Conservation (phyloP, 1,284 basidiomycete genomes). For the Heterobasidion occidentale region DNA sequence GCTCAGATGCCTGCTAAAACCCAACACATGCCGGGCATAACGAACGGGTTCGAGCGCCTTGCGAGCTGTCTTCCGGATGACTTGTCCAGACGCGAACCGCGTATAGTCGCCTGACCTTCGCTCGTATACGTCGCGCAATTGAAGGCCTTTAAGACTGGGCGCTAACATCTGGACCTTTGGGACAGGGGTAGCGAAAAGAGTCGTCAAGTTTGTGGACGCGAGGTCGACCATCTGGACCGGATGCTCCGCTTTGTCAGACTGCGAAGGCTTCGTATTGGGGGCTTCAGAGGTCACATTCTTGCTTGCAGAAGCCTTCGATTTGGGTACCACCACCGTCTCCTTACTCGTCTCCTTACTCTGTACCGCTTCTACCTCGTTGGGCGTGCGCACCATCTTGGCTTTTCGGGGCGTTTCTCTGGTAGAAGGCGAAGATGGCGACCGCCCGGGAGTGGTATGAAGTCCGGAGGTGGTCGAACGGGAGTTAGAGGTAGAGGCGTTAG, state of each 20-base stretch:
- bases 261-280: no score
- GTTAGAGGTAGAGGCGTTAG: background rate
- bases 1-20: constrained; percentile 33
- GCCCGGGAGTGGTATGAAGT: background rate
- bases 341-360: no score
- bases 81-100: constrained; percentile 25
- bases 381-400: no score
- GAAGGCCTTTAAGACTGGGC: background rate
- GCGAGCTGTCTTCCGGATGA: constrained; percentile 2
- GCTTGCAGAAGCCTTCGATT: no score
- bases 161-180: background rate
- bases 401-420: no score
- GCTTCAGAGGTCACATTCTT: no score
- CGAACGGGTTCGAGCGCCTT: constrained; percentile 28
- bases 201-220: background rate
- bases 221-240: no score
- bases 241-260: no score
- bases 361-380: no score
- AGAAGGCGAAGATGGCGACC: no score
- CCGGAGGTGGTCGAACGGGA: background rate
- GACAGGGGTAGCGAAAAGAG: background rate
- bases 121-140: constrained; percentile 19
- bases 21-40: constrained; percentile 33
- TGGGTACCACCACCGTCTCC: no score
- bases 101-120: constrained; percentile 42